Evolutionary conservation across 352 stramenopile genomes (phyloP), one percentile per base, ranked within the genome.

Genomic region (Thalassiosira livingstoniorum): DNA sequence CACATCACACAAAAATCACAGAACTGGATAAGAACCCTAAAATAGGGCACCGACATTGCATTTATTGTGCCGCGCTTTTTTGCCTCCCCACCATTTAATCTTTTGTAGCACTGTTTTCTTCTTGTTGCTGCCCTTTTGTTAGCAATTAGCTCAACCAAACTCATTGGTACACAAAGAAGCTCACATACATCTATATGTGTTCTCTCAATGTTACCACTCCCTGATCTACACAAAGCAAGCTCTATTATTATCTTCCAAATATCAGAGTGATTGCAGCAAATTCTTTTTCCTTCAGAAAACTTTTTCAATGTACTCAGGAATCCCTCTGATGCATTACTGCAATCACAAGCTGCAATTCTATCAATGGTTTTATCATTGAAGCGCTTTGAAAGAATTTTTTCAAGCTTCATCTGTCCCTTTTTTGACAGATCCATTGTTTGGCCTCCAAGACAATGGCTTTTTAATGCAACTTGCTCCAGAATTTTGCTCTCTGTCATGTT

Each of bases 291-390:
- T 71, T 58, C 62, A 25, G 27, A 65, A 31, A 64, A 75, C 37
- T 75, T 60, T 25, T 18, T 75, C 10, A 34, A n/a, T 11, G 55
- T 42, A 27, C 23, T 27, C 29, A 57, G 65, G 58, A 66, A 71
- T n/a, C 58, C 58, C 37, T 75, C 34, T 31, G 53, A 63, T 43
- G 58, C 31, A 65, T 75, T 75, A 42, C 66, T 75, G 27, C 51
- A 75, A 53, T 18, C 66, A 39, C 32, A 21, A 18, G 21, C 25
- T 10, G 47, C 35, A 32, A 55, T 75, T 55, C 58, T 51, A 31
- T 58, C 62, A 43, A 71, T 75, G 11, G 2, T 75, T 3, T 53
- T 42, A 25, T 65, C 25, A 37, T 66, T 75, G 34, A 66, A 75
- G 11, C 32, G 45, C 29, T 62, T 15, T 29, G 3, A 53, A 18